These are phyloP conservation scores for Anacardium occidentale DNA, from an alignment of 345 rosid species.

Conservation along the genomic window DNA sequence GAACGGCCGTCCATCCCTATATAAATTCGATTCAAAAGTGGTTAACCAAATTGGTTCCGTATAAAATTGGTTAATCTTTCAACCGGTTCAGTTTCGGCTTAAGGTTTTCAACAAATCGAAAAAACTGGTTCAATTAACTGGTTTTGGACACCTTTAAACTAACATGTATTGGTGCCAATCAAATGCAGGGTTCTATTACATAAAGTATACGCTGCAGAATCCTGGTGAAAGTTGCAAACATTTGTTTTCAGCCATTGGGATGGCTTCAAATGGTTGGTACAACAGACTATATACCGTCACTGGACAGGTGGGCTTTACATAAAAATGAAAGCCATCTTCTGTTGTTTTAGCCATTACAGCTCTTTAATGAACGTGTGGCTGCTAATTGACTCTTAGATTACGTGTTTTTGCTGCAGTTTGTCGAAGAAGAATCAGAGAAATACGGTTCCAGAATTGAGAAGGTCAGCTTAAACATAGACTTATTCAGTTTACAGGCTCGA, in stretches of 20 bases:
- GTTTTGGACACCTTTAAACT: no score
- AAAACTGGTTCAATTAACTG: no score
- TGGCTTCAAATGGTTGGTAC: slow-evolving; percentile 89
- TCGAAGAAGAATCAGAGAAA: slow-evolving; percentile 61
- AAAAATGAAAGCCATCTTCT: neutral
- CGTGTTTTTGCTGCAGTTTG: slow-evolving; percentile 41
- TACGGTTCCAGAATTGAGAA: slow-evolving; percentile 61
- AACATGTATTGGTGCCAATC: neutral
- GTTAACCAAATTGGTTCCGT: no score
- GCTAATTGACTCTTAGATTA: neutral
- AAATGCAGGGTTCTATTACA: slow-evolving; percentile 73
- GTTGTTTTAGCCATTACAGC: neutral
- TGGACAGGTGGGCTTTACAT: slow-evolving; percentile 55
- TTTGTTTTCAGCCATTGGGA: slow-evolving; percentile 76
- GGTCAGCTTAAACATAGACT: slow-evolving; percentile 30
- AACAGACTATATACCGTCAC: slow-evolving; percentile 89
- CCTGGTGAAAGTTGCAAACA: slow-evolving; percentile 76
- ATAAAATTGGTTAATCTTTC: no score
- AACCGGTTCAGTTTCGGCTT: no score
- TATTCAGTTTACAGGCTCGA: no score
- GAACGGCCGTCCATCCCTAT: no score
- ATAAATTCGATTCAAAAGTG: no score
- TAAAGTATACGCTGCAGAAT: slow-evolving; percentile 81
- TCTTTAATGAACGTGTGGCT: neutral
- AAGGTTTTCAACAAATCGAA: no score